These are phyloP conservation scores for Fusarium longipes DNA, from an alignment of 2,329 filamentous ascomycete genomes.

Conservation along the genomic window DNA sequence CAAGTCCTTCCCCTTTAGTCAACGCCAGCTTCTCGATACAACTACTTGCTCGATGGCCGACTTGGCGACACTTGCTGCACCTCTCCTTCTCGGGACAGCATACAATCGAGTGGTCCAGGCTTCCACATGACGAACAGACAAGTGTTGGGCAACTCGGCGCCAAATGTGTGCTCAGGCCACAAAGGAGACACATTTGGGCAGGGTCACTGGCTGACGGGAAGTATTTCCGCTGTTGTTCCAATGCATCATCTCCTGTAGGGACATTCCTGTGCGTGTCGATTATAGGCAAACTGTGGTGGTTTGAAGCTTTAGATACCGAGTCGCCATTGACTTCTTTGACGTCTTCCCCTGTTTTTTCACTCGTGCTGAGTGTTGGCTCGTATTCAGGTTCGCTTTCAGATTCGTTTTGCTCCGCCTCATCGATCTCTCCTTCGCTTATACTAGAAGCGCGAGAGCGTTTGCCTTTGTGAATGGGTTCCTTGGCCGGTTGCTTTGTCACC, in stretches of 20 bases:
- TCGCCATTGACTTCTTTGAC: constrained; percentile 29
- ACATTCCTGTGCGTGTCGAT: constrained; percentile 37
- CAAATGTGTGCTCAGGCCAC: constrained; percentile 61
- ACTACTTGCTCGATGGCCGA: constrained; percentile 64
- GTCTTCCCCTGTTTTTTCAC: constrained; percentile 15
- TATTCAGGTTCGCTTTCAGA: constrained; percentile 47
- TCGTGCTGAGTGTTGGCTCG: constrained; percentile 36
- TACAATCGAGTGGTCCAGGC: constrained; percentile 59
- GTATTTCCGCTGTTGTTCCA: constrained; percentile 58
- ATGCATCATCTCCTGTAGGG: constrained; percentile 49
- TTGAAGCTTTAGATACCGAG: constrained; percentile 1
- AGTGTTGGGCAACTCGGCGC: constrained; percentile 58
- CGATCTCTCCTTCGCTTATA: constrained; percentile 35
- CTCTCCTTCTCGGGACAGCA: constrained; percentile 63
- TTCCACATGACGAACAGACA: constrained; percentile 62
- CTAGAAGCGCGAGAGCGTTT: constrained; percentile 38
- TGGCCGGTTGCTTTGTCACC: constrained; percentile 10
- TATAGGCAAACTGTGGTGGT: constrained; percentile 11
- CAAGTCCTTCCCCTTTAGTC: constrained; percentile 63
- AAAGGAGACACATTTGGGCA: constrained; percentile 62
- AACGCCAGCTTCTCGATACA: constrained; percentile 68
- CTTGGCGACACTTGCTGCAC: constrained; percentile 70
- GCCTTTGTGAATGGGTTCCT: constrained; percentile 15
- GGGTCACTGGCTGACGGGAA: constrained; percentile 62
- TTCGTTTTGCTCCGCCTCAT: constrained; percentile 17